These are phyloP conservation scores for Plectosphaerella plurivora DNA, from an alignment of 2,329 filamentous ascomycete species.

Conservation along the genomic window DNA sequence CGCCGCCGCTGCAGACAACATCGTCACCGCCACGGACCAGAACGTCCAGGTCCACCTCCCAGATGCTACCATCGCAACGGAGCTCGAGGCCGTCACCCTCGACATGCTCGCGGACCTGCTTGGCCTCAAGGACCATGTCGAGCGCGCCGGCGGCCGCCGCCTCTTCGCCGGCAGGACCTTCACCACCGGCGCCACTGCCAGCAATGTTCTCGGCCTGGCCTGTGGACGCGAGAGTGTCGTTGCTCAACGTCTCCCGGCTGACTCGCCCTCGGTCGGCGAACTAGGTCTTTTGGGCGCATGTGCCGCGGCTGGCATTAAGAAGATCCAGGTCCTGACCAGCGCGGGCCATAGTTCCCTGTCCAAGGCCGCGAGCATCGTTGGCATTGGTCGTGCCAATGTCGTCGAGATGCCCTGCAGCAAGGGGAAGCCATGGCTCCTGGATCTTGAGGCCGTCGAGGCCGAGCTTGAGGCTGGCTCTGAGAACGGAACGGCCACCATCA, in stretches of 20 bases:
- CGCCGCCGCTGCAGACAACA: conserved; percentile 75
- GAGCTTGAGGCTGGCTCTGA: conserved; percentile 40
- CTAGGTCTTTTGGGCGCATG: conserved; percentile 67
- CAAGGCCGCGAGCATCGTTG: conserved; percentile 80
- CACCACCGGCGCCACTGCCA: conserved; percentile 64
- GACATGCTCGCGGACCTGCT: conserved; percentile 63
- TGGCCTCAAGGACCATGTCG: conserved; percentile 34
- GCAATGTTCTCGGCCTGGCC: conserved; percentile 74
- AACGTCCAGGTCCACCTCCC: conserved; percentile 82
- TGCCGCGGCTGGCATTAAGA: conserved; percentile 54
- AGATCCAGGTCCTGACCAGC: conserved; percentile 75
- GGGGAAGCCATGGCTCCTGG: conserved; percentile 62
- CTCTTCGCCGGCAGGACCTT: conserved; percentile 35
- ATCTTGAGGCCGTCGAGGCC: conserved; percentile 60
- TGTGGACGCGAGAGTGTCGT: conserved; percentile 63
- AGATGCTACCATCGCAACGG: conserved; percentile 67
- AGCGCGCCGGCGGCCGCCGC: not conserved
- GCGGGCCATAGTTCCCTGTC: conserved; percentile 77
- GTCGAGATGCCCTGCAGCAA: conserved; percentile 50
- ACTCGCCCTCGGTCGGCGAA: conserved; percentile 54
- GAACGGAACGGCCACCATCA: conserved; percentile 60
- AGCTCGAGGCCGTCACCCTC: conserved; percentile 70
- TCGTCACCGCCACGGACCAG: conserved; percentile 79
- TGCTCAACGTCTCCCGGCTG: conserved; percentile 23
- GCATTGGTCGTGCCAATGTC: conserved; percentile 68